Evolutionary conservation across 371 early-diverging fungal genomes (phyloP).

Genomic region (Mortierella polycephala): DNA sequence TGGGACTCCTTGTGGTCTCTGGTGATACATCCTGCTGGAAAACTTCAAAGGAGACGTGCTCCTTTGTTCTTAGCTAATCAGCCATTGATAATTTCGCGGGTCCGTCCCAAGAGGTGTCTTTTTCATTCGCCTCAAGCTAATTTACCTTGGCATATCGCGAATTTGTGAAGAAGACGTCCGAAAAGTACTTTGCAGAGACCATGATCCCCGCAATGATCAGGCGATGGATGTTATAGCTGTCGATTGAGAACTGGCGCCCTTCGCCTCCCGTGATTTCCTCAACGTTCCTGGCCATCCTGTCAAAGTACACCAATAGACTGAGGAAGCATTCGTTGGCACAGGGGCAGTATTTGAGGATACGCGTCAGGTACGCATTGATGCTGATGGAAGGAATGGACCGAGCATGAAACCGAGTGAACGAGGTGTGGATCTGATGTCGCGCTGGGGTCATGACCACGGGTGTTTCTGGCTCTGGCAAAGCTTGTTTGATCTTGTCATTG

Average conservation of each 20-base stretch:
- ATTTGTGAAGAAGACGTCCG: slow-evolving; percentile 93
- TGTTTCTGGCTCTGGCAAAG: slow-evolving; percentile 50
- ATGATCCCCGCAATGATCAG: slow-evolving; percentile 86
- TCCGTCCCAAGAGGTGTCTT: slow-evolving; percentile 4
- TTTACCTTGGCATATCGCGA: slow-evolving; percentile 85
- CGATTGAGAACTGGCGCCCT: slow-evolving; percentile 72
- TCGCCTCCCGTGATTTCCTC: slow-evolving; percentile 56
- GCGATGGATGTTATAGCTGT: slow-evolving; percentile 91
- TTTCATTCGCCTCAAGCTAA: background rate
- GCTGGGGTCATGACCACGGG: slow-evolving; percentile 51
- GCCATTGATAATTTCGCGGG: background rate
- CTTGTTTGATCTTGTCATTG: slow-evolving; percentile 61
- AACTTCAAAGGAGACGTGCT: slow-evolving; percentile 4
- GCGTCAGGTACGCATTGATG: slow-evolving; percentile 80
- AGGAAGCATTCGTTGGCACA: slow-evolving; percentile 89
- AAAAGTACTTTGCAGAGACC: slow-evolving; percentile 86
- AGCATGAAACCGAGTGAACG: slow-evolving; percentile 83
- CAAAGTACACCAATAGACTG: slow-evolving; percentile 85
- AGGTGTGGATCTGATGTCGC: slow-evolving; percentile 54
- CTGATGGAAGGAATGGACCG: slow-evolving; percentile 90
- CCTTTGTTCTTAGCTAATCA: slow-evolving; percentile 43
- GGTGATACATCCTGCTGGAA: background rate
- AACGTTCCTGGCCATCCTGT: slow-evolving; percentile 68
- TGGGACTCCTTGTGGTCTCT: no score
- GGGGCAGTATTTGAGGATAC: slow-evolving; percentile 93